Base-by-base conservation (phyloP, 2,329 filamentous ascomycete genomes). In the Alternaria alternata region DNA sequence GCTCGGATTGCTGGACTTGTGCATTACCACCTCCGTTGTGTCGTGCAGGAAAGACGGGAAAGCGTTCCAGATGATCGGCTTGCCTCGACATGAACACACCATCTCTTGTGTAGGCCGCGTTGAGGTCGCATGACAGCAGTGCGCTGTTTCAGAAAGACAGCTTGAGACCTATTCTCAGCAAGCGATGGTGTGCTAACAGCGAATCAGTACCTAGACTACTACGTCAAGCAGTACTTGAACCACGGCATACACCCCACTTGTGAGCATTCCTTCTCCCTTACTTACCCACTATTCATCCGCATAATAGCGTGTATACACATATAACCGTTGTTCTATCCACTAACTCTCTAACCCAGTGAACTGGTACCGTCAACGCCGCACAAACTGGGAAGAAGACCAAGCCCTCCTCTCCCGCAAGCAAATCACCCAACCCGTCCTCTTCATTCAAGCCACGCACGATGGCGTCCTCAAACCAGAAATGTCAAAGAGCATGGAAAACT, bases 351-450 rank as follows among this genome's bases (percentile, higher is more conserved):
- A 41, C 22, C 22, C 49, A 85, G 84, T 93, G 61, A 95, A 94
- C 79, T 97, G 93, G 92, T 99, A 99, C 81, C 88, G 93, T 43
- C 91, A 87, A 3, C 83, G 87, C 20, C 81, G 86, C 76, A 78
- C 89, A 64, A 97, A 96, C 78, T 91, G 84, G 74, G 86, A 92
- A 41, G 92, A 97, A 64, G 95, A 97, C 61, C 75, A 80, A 59
- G 70, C 70, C 3, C 59, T 77, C 4, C 63, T 75, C 4, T 68
- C 72, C 57, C 72, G 73, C 59, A 73, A 73, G 49, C 70, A 57
- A 1, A 78, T 81, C 60, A 62, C 68, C n/a, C 70, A 73, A 3
- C 77, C 93, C 0, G 84, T 89, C 5, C 82, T 98, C 68, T 92
- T 94, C 76, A 86, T 98, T 62, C 84, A 87, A 58, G 93, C 92